These are phyloP conservation scores for Canariomyces notabilis DNA, from an alignment of 2,329 filamentous ascomycete genomes.

Conservation along the genomic window DNA sequence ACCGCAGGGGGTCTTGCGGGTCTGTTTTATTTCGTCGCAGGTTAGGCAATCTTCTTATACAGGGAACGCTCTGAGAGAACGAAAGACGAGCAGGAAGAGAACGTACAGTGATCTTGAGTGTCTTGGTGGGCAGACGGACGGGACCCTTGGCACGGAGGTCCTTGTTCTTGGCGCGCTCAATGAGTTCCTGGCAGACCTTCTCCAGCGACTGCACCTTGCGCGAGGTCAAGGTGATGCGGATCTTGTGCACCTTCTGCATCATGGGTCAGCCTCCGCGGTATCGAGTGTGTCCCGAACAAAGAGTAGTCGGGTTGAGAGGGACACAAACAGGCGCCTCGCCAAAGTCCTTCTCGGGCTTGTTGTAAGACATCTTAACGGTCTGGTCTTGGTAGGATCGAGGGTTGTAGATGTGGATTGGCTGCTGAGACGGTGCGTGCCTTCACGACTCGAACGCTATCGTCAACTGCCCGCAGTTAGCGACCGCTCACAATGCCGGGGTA, in stretches of 20 bases:
- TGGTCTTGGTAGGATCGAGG: conserved; percentile 22
- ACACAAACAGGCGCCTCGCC: conserved; percentile 74
- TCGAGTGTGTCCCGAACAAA: too few relatives aligned
- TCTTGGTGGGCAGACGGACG: conserved; percentile 55
- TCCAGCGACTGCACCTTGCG: conserved; percentile 94
- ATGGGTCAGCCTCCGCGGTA: background rate
- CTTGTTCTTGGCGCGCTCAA: conserved; percentile 98
- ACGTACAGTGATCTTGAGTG: conserved; percentile 27
- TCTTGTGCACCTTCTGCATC: conserved; percentile 14
- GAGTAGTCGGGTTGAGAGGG: too few relatives aligned
- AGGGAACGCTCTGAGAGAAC: too few relatives aligned
- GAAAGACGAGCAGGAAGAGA: too few relatives aligned
- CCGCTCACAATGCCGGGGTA: background rate
- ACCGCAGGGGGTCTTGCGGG: conserved; percentile 98
- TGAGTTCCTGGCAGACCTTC: conserved; percentile 97
- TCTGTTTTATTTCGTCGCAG: conserved; percentile 80
- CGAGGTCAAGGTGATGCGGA: conserved; percentile 44
- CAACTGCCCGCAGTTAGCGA: conserved; percentile 8
- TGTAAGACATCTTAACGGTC: conserved; percentile 74
- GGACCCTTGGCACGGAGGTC: conserved; percentile 97
- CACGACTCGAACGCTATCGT: conserved; percentile 70
- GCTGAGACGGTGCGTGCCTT: conserved; percentile 46
- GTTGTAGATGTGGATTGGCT: conserved; percentile 14
- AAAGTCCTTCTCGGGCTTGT: conserved; percentile 93
- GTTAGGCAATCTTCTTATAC: too few relatives aligned